Base-by-base conservation (phyloP, 805 yeast species). In the Saturnispora galanensis region DNA sequence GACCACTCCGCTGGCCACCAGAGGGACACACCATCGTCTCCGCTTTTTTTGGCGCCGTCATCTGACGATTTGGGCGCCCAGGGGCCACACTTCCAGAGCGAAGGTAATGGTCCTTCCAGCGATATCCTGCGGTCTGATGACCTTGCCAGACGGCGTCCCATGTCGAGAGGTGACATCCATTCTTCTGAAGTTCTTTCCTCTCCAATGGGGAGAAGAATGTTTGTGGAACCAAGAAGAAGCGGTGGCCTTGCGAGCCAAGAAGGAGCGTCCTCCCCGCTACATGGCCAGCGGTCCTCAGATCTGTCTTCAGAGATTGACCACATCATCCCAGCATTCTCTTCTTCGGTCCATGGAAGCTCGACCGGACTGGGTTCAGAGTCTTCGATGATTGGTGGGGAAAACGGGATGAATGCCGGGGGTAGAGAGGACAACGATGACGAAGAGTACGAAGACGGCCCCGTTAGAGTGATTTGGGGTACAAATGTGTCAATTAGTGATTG, bases 391-490 rank as follows among this genome's bases (percentile, higher is more conserved):
- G 41, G 38, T 11, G 34, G 31, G n/a, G 29, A 30, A 21, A 21
- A 31, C 3, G 16, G 10, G 28, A 13, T 12, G 10, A 17, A 43
- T 21, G n/a, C 13, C 10, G 21, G 28, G 31, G 26, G 17, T 29
- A 40, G 38, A 15, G 34, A 18, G 2, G 45, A 32, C 16, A 45
- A 45, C 26, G 77, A 76, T 42, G 38, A 13, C 15, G 46, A 41
- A 10, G 26, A 34, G 3, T 44, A 36, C 26, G 46, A 42, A 18
- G 77, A 76, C 43, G 96, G 84, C 52, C 95, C 95, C 0, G 78
- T 80, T 18, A 75, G 94, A 56, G 95, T 93, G 44, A 90, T 93
- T 57, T 93, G 98, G 98, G 98, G 98, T 64, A 93, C 98, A 1
- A 88, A 90, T 58, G 96, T 93, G 26, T 83, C 94, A 39, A 89